phyloP scores from a whole-genome alignment of 495 filamentous ascomycete genomes.

The Penicillium malachiteum region DNA sequence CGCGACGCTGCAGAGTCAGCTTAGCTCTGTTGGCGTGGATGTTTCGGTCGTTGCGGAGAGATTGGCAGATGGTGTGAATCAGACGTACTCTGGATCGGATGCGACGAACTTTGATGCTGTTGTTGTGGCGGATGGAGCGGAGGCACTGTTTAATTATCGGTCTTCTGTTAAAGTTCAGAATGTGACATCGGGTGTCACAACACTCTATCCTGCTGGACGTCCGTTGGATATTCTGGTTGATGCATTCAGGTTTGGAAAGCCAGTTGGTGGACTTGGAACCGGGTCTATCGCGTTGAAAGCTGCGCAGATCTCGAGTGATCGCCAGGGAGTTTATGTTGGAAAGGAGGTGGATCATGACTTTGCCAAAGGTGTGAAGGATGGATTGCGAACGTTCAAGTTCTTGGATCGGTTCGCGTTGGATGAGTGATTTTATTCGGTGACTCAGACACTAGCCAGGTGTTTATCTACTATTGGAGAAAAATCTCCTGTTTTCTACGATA shows the following conservation, averaged over 20 bases:
- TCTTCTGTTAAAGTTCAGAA: conserved; percentile 21
- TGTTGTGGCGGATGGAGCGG: conserved; percentile 57
- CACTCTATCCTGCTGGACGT: conserved; percentile 63
- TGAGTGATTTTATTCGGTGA: conserved; percentile 2
- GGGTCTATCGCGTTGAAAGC: conserved; percentile 40
- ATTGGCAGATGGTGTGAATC: conserved; percentile 55
- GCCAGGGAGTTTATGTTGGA: conserved; percentile 54
- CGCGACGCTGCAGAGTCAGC: conserved; percentile 39
- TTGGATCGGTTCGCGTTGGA: conserved; percentile 42
- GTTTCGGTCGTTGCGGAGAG: conserved; percentile 63
- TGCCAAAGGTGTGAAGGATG: conserved; percentile 51
- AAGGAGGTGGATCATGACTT: conserved; percentile 34
- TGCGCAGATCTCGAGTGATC: conserved; percentile 35
- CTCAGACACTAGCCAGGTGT: too few relatives aligned
- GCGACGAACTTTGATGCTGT: conserved; percentile 72
- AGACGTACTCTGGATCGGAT: conserved; percentile 70
- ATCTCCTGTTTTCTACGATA: too few relatives aligned
- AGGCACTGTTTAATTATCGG: conserved; percentile 47
- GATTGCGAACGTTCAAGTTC: conserved; percentile 68
- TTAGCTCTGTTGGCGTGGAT: conserved; percentile 50
- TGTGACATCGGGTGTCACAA: conserved; percentile 28
- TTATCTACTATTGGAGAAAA: too few relatives aligned
- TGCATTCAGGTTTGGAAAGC: conserved; percentile 72
- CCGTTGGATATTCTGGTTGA: conserved; percentile 64
- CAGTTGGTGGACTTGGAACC: conserved; percentile 61